phyloP scores from a whole-genome alignment of 371 early-diverging fungal species.

The Rhizomucor miehei region DNA sequence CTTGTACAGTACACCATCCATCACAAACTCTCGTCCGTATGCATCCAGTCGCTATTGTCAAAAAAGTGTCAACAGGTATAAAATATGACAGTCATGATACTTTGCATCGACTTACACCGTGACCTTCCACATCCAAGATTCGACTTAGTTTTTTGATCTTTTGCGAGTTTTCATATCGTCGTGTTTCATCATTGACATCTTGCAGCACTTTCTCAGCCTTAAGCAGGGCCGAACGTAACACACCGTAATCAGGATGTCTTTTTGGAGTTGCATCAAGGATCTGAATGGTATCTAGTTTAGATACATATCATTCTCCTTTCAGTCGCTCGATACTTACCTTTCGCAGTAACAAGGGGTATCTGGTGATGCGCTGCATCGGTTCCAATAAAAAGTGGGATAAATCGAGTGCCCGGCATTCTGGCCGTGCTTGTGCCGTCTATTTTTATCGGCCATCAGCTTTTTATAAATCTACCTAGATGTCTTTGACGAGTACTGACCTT shows the following conservation, averaged over 20 bases:
- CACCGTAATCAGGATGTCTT: slow-evolving; percentile 74
- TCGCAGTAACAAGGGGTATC: slow-evolving; percentile 87
- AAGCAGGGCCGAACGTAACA: slow-evolving; percentile 66
- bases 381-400: slow-evolving; percentile 84
- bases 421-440: slow-evolving; percentile 58
- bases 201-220: slow-evolving; percentile 69
- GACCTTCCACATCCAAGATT: slow-evolving; percentile 64
- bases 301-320: not conserved
- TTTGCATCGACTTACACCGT: slow-evolving; percentile 46
- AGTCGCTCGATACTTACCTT: slow-evolving; percentile 43
- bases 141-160: slow-evolving; percentile 69
- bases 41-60: slow-evolving; percentile 52
- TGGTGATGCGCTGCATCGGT: slow-evolving; percentile 92
- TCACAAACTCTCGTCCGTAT: slow-evolving; percentile 68
- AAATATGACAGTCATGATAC: not conserved
- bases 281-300: slow-evolving; percentile 15
- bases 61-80: not conserved
- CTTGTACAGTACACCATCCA: slow-evolving; percentile 81
- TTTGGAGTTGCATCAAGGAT: slow-evolving; percentile 84
- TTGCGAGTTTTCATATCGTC: slow-evolving; percentile 69
- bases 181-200: slow-evolving; percentile 77
- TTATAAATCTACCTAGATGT: not conserved
- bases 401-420: slow-evolving; percentile 77
- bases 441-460: not conserved
- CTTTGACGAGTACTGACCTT: slow-evolving; percentile 39